phyloP scores from a whole-genome alignment of 805 yeast species.

The Starmerella apis region DNA sequence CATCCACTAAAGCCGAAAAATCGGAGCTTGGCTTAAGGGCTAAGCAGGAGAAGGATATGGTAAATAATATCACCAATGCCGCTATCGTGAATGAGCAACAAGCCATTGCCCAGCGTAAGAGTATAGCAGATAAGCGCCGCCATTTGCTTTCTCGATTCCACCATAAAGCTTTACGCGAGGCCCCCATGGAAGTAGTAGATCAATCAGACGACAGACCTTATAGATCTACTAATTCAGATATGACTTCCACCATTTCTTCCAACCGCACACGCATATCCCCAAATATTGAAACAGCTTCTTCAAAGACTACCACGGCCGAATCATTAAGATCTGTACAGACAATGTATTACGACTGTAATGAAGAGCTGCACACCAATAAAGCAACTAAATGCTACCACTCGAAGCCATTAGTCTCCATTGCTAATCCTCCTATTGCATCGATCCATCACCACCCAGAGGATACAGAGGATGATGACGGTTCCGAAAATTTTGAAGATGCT shows the following conservation, averaged over 20 bases:
- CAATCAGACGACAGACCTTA: neutral
- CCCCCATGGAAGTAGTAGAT: neutral
- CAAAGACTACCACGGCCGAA: neutral
- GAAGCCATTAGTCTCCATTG: neutral
- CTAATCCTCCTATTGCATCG: neutral
- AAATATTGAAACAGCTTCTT: neutral
- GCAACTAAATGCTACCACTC: neutral
- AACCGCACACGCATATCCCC: slow-evolving; percentile 1
- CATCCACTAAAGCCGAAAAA: neutral
- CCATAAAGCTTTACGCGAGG: neutral
- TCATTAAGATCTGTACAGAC: neutral
- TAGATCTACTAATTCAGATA: neutral
- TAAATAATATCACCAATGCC: neutral
- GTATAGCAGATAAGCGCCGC: neutral
- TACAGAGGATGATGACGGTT: neutral
- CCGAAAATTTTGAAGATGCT: neutral
- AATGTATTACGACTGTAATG: neutral
- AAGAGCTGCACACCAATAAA: neutral
- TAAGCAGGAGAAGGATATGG: neutral
- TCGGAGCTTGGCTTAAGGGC: neutral
- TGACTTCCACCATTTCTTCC: neutral
- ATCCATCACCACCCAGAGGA: neutral
- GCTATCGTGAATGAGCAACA: neutral
- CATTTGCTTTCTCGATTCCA: neutral
- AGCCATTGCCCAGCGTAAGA: neutral